Base-by-base conservation (phyloP, 768 basidiomycete species). In the Termitomyces sp. region DNA sequence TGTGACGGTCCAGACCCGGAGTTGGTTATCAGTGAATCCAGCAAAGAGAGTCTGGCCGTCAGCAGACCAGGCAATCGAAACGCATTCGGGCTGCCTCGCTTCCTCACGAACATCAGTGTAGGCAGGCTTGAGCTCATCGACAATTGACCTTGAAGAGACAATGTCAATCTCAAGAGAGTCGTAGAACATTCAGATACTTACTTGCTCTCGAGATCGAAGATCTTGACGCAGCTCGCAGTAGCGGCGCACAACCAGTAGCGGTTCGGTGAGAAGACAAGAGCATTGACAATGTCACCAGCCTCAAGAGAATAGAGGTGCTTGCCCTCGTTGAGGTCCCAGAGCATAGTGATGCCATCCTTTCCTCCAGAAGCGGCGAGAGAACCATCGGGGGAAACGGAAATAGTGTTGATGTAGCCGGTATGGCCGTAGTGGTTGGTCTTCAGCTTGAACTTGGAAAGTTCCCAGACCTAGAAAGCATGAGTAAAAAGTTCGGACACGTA, bases 391-490 rank as follows among this genome's bases (percentile, higher is more conserved):
- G 97, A 99, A 60, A 99, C 95, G 59, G 97, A 94, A 70, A 99
- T 77, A 67, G 96, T 94, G 82, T 94, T 98, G 77, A 99, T 94
- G 83, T 98, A 98, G 63, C 96, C 97, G 52, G 92, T 96, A 83
- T 99, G 97, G 64, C 97, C 97, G 72, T 92, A 93, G 83, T 99
- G 97, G 85, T 98, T 98, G 77, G 97, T 98, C 85, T 94, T 94
- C 73, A 99, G 85, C 81, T 99, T 98, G 88, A 98, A 98, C 78
- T 98, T 97, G 73, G 92, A 92, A 60, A 98, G 88, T 75, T 99
- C 97, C 97, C 97, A 99, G 66, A 99, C 97, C 96, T 99, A 63
- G 33, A 46, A 61, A 40, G 47, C 13, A 52, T 63, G 59, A 69
- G 64, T 55, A 49, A 28, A 49, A 28, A 18, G 6, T 33, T 43